Percentiles rank a stretch among this genome's conserved stretches.
phyloP scores from a whole-genome alignment of 2,329 filamentous ascomycete species.

The Fusarium begoniae region DNA sequence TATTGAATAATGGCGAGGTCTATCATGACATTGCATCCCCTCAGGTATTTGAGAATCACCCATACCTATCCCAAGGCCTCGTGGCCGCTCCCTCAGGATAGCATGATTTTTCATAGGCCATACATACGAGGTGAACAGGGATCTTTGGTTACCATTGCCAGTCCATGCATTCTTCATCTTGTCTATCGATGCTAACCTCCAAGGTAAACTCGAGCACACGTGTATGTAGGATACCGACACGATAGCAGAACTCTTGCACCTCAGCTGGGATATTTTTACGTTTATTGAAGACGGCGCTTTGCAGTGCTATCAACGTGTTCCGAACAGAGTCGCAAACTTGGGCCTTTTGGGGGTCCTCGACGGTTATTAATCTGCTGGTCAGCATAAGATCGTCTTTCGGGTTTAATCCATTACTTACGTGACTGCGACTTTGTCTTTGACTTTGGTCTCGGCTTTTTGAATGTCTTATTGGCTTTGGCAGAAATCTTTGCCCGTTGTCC shows the following conservation, averaged over 20 bases:
- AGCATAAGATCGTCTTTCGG: not conserved
- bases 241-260: not conserved
- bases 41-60: not conserved
- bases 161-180: slow-evolving; percentile 21
- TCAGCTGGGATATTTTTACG: not conserved
- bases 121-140: slow-evolving; percentile 18
- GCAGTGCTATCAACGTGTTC: not conserved
- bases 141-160: slow-evolving; percentile 29
- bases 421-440: not conserved
- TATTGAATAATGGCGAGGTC: not conserved
- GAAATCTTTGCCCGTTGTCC: too few relatives aligned
- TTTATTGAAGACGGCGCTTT: not conserved
- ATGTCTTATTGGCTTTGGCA: not conserved
- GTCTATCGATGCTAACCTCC: not conserved
- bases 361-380: not conserved
- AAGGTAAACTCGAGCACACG: slow-evolving; percentile 4
- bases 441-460: not conserved
- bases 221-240: slow-evolving; percentile 1
- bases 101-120: slow-evolving; percentile 5
- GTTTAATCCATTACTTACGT: too few relatives aligned
- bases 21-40: not conserved
- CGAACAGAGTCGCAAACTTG: not conserved
- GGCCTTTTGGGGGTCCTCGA: not conserved
- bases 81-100: slow-evolving; percentile 2
- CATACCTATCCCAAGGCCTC: not conserved